phyloP scores from a whole-genome alignment of 371 early-diverging fungal species.

The Coemansia sp. region DNA sequence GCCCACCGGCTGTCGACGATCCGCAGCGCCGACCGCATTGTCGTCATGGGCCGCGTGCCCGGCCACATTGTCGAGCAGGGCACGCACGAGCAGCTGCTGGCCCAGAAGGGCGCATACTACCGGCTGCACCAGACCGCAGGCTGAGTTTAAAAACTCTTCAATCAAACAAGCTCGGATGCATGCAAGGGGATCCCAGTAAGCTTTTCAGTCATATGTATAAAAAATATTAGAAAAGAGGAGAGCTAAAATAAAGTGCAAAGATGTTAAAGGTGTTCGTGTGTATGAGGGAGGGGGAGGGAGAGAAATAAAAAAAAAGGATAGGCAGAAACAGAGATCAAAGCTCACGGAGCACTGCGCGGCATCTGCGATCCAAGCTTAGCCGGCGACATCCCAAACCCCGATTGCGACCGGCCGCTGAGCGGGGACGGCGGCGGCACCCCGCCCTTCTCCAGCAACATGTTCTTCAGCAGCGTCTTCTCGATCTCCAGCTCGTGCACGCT shows the following conservation, averaged over 20 bases:
- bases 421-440: constrained; percentile 16
- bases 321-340: not conserved
- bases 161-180: too few species aligned
- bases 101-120: constrained; percentile 57
- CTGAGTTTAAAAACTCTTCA: not conserved
- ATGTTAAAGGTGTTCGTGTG: too few species aligned
- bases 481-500: constrained; percentile 41
- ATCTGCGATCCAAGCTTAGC: not conserved
- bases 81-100: constrained; percentile 60
- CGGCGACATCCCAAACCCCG: not conserved
- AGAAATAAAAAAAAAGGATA: not conserved
- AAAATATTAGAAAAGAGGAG: too few species aligned
- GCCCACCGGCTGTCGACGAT: constrained; percentile 78
- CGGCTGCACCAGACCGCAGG: constrained; percentile 21
- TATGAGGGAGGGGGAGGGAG: not conserved
- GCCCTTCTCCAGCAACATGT: constrained; percentile 31
- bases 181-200: too few species aligned
- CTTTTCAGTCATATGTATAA: too few species aligned
- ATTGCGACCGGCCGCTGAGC: not conserved
- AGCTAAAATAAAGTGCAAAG: too few species aligned
- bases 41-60: constrained; percentile 63
- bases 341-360: constrained; percentile 11
- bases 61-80: constrained; percentile 68
- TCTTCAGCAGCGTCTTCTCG: constrained; percentile 46
- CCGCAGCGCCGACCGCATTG: constrained; percentile 66